Evolutionary conservation across 345 rosid species (phyloP).

Genomic region (Firmiana major): DNA sequence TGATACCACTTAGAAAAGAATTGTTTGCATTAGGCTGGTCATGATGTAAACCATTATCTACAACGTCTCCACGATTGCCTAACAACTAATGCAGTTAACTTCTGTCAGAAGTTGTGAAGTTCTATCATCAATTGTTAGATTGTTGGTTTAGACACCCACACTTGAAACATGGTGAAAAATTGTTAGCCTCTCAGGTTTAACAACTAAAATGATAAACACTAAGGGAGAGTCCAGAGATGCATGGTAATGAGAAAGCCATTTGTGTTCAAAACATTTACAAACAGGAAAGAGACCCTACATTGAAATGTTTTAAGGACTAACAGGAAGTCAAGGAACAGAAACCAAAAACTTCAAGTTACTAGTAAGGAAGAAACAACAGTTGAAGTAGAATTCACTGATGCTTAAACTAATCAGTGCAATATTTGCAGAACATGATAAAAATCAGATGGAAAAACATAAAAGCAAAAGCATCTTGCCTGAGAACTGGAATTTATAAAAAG

Average conservation of each 20-base stretch:
- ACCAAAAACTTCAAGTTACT: not conserved
- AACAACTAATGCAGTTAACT: constrained; percentile 39
- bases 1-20: constrained; percentile 73
- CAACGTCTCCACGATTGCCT: constrained; percentile 37
- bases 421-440: not conserved
- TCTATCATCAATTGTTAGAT: constrained; percentile 38
- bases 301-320: not conserved
- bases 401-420: not conserved
- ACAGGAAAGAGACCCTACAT: not conserved
- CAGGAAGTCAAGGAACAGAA: not conserved
- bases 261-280: not conserved
- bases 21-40: constrained; percentile 39
- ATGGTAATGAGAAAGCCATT: not conserved
- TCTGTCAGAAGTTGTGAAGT: constrained; percentile 42
- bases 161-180: not conserved
- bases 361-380: not conserved
- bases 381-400: not conserved
- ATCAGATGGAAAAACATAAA: constrained; percentile 5
- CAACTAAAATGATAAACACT: not conserved
- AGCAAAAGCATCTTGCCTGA: constrained; percentile 53
- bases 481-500: constrained; percentile 76
- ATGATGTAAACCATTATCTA: constrained; percentile 36
- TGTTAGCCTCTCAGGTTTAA: not conserved
- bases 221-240: not conserved
- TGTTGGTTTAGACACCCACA: constrained; percentile 9